A percentile compares a stretch with the other conserved stretches of the same genome.
Conservation (phyloP, 495 filamentous ascomycete genomes). For the Echria macrotheca region DNA sequence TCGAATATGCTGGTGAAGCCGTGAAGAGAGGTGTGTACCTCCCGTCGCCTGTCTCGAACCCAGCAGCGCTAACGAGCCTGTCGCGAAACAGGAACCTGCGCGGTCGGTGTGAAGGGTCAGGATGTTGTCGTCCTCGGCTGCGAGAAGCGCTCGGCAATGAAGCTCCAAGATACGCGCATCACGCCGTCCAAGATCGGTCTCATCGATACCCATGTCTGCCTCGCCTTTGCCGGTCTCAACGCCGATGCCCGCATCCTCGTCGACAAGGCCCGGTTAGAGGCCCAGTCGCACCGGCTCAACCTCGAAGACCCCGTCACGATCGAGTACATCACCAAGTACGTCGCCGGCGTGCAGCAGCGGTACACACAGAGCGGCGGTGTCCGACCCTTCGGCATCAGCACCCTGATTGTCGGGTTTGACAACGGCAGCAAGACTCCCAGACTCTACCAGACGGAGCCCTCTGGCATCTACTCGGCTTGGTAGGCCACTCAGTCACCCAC, state of each 20-base stretch:
- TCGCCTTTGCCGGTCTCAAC: constrained; percentile 95
- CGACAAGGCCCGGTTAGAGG: constrained; percentile 94
- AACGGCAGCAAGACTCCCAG: constrained; percentile 78
- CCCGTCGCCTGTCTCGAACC: background rate
- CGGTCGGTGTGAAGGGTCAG: constrained; percentile 92
- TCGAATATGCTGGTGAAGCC: constrained; percentile 98
- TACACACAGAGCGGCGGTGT: constrained; percentile 99
- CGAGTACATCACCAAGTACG: constrained; percentile 98
- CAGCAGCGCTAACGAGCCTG: background rate
- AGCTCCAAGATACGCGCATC: constrained; percentile 98
- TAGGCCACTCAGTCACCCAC: too few relatives aligned
- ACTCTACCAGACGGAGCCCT: constrained; percentile 96
- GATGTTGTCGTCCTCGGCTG: constrained; percentile 94
- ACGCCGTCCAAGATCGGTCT: constrained; percentile 96
- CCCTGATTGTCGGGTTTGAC: constrained; percentile 94
- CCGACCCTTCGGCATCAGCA: constrained; percentile 94
- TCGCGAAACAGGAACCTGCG: constrained; percentile 74
- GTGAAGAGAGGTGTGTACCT: constrained; percentile 79
- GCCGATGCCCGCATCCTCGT: constrained; percentile 96
- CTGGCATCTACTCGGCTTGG: constrained; percentile 98
- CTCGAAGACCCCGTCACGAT: constrained; percentile 96
- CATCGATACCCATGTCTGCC: constrained; percentile 90
- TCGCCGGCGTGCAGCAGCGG: constrained; percentile 93
- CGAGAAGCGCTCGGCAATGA: constrained; percentile 98
- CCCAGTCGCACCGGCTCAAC: constrained; percentile 95